phyloP scores from a whole-genome alignment of 352 stramenopile species.

The Globisporangium cylindrosporum region DNA sequence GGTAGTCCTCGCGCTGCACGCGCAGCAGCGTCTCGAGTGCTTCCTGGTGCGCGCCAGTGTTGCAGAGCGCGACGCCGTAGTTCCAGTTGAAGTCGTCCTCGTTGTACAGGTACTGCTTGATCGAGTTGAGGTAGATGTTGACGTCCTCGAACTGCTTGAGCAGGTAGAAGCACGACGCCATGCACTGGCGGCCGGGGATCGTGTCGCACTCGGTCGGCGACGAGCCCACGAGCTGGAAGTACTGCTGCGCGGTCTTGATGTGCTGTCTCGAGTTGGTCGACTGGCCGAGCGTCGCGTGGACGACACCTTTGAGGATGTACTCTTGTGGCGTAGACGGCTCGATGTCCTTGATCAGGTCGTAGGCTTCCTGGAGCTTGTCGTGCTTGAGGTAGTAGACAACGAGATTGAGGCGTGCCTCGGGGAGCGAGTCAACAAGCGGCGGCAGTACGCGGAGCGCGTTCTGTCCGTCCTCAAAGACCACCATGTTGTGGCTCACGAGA shows the following conservation, averaged over 20 bases:
- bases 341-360: conserved; percentile 94
- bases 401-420: conserved; percentile 95
- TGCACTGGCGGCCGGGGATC: conserved; percentile 95
- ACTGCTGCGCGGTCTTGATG: conserved; percentile 92
- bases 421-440: conserved; percentile 89
- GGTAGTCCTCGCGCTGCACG: conserved; percentile 91
- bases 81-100: conserved; percentile 99
- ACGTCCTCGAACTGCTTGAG: conserved; percentile 96
- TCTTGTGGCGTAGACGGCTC: conserved; percentile 93
- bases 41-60: conserved; percentile 91
- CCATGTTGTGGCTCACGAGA: conserved; percentile 95
- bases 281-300: conserved; percentile 91
- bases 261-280: conserved; percentile 87
- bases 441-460: conserved; percentile 92
- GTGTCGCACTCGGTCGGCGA: conserved; percentile 95
- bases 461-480: conserved; percentile 94
- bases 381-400: conserved; percentile 93
- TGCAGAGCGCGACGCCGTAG: conserved; percentile 91
- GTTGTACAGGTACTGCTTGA: conserved; percentile 96
- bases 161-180: conserved; percentile 97
- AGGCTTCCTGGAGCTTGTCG: conserved; percentile 92
- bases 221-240: conserved; percentile 93
- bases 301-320: conserved; percentile 90
- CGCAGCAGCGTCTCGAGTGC: conserved; percentile 91
- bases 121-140: conserved; percentile 96